Base-by-base conservation (phyloP, 1,284 basidiomycete species). In the Moesziomyces sp. region DNA sequence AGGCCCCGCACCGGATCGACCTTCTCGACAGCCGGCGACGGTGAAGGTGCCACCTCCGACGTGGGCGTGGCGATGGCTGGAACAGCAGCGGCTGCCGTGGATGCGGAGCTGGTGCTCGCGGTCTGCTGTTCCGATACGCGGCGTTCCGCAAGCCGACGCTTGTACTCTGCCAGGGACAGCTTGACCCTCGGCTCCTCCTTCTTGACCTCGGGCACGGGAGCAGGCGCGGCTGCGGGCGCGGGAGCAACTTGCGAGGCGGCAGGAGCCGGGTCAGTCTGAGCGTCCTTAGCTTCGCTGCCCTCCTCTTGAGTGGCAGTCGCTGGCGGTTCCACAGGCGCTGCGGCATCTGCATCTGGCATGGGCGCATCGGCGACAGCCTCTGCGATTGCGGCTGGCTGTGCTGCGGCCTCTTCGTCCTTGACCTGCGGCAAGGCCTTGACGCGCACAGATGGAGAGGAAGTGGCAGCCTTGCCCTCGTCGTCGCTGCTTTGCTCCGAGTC, bases 121-220 rank as follows among this genome's bases (percentile, higher is more conserved):
- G 53, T 44, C 51, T 59, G 69, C 49, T 71, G 69, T 33, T 52
- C 71, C 18, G 78, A 72, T 21, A 78, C 74, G 9, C 78, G 68
- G 35, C 78, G 72, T 52, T 79, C 75, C 3, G 80, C 80, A 8
- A 83, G 66, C 14, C 81, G 77, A 43, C 77, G 77, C 60, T 82
- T 83, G 74, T 83, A 83, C 35, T 83, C 82, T 26, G 82, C 82
- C 42, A 83, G 40, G 10, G 80, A 80, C 5, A 83, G 66, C 54
- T 79, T 79, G 35, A 76, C 74, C 43, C 78, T 58, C 5, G 82
- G 81, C 44, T 72, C 64, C 33, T 69, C 71, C 46, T 74, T 74
- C 61, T 68, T 73, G 49, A 73, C 57, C 48, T 73, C 59, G 1
- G 58, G 59, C 23, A n/a, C 47, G 24, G 70, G 53, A 8, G 45